Evolutionary conservation across 352 stramenopile species (phyloP).

Genomic region (Globisporangium nunn): DNA sequence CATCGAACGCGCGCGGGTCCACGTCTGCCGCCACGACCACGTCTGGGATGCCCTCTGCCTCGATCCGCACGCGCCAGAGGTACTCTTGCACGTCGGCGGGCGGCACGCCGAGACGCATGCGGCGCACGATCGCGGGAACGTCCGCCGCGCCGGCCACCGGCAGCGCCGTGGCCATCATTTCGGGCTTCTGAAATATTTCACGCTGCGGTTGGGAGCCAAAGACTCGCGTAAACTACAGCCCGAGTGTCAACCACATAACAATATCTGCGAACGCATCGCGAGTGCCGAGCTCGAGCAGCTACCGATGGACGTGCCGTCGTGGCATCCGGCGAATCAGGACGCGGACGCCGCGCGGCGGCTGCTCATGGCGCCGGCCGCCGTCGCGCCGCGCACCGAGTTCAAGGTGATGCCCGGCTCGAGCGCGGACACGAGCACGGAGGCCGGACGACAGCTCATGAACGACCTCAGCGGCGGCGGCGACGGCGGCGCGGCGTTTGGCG

Average conservation of each 20-base stretch:
- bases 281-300: no score
- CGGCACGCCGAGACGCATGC: constrained; percentile 58
- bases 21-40: constrained; percentile 63
- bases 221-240: no score
- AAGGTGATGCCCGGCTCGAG: constrained; percentile 55
- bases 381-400: constrained; percentile 49
- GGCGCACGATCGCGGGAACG: constrained; percentile 43
- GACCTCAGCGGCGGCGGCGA: constrained; percentile 33
- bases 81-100: constrained; percentile 80
- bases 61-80: constrained; percentile 74
- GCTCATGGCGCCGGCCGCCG: constrained; percentile 11
- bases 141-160: constrained; percentile 60
- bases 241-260: no score
- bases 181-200: constrained; percentile 4
- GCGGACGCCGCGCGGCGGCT: constrained; percentile 24
- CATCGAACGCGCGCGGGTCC: constrained; percentile 58
- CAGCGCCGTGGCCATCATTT: constrained; percentile 67
- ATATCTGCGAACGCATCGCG: no score
- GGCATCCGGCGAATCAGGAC: constrained; percentile 68
- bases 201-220: no score
- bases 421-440: constrained; percentile 57
- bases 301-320: constrained; percentile 64
- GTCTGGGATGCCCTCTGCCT: constrained; percentile 72
- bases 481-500: constrained; percentile 20
- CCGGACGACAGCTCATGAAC: constrained; percentile 46